Conservation (phyloP, 2,329 filamentous ascomycete species). For the Ciborinia camelliae region DNA sequence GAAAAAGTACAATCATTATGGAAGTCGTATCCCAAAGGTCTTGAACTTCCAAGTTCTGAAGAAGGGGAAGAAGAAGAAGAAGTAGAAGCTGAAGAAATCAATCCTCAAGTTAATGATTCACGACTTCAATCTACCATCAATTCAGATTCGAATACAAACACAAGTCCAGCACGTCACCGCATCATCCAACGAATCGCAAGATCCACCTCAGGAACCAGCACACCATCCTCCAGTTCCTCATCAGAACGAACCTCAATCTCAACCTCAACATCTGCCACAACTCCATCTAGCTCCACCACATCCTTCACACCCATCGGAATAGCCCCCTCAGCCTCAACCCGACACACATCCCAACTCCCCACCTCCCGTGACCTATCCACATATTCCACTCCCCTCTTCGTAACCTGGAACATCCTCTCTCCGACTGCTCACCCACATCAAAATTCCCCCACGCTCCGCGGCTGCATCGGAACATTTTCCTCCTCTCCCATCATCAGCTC, state of each 20-base stretch:
- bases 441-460: conserved; percentile 59
- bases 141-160: not conserved
- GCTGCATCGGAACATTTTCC: conserved; percentile 96
- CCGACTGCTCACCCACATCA: conserved; percentile 33
- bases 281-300: conserved; percentile 46
- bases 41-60: conserved; percentile 38
- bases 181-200: conserved; percentile 25
- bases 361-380: conserved; percentile 40
- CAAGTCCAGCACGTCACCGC: conserved; percentile 21
- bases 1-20: conserved; percentile 66
- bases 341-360: conserved; percentile 27
- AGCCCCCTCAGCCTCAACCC: conserved; percentile 21
- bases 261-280: conserved; percentile 39
- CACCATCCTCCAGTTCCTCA: conserved; percentile 12
- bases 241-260: conserved; percentile 19
- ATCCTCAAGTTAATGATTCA: not conserved
- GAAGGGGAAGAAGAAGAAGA: conserved; percentile 39
- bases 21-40: conserved; percentile 39
- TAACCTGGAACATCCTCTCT: conserved; percentile 77
- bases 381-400: conserved; percentile 69
- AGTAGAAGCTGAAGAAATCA: not conserved
- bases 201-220: conserved; percentile 11
- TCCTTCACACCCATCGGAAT: conserved; percentile 29
- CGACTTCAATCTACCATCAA: not conserved
- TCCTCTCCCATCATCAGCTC: conserved; percentile 68